Base-by-base conservation (phyloP, 176 grass and related monocot genomes). In the Eleusine coracana region DNA sequence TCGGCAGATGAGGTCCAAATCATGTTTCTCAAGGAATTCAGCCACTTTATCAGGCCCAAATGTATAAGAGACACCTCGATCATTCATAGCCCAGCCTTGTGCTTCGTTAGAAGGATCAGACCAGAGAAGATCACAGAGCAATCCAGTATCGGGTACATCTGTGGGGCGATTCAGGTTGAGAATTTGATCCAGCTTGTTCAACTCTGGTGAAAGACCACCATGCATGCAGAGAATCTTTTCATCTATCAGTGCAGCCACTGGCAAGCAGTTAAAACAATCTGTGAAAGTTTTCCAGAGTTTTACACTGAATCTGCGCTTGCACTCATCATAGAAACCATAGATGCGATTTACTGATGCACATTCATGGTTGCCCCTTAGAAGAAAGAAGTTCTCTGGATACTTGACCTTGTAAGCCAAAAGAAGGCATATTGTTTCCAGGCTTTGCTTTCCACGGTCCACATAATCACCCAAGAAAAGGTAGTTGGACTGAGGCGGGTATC, bases 381-480 rank as follows among this genome's bases (percentile, higher is more conserved):
- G 86, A 56, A 93, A 93, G 66, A 94, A 91, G 55, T 91, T 91
- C 52, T 94, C 92, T 6, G 92, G 92, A 58, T 94, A 94, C 23
- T 94, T 94, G 77, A 94, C 86, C 75, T 94, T 94, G 65, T 94
- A 94, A 28, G 89, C 87, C 84, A 94, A 82, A 68, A 94, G 92
- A 79, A 94, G 92, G 85, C 92, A 94, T 81, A 94, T 94, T 13
- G 92, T 94, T 85, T 94, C 92, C 54, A 94, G 89, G 81, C 92
- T 94, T 79, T 94, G 92, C 69, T 91, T 94, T 75, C 92, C 92
- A 10, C 92, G 86, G 71, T 94, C 92, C 44, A 94, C 92, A 62
- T 94, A 94, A 86, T 94, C 92, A 5, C 89, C 92, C 77, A 94
- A 87, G 89, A 94, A 94, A 78, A 94, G 92, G 75, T 94, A 94